These are phyloP conservation scores for Jatropha podagrica DNA, from an alignment of 441 rosid genomes.

Conservation along the genomic window DNA sequence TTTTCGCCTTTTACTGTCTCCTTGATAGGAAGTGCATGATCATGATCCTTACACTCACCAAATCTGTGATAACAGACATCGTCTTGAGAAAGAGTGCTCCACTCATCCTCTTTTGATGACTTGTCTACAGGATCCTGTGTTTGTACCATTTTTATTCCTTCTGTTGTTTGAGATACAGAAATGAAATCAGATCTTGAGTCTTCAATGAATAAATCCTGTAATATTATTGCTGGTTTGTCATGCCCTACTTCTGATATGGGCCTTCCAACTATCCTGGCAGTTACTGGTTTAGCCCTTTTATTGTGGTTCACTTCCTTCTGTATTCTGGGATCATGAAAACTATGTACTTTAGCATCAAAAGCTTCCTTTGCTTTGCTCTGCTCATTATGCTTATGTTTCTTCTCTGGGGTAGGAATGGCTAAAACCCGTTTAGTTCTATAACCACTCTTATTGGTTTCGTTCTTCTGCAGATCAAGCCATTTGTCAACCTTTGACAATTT, in stretches of 20 bases:
- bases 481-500: slow-evolving; percentile 42
- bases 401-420: slow-evolving; percentile 2
- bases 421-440: slow-evolving; percentile 24
- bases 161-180: background rate
- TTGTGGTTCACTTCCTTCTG: background rate
- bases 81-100: background rate
- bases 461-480: slow-evolving; percentile 50
- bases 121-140: background rate
- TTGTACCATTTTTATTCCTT: background rate
- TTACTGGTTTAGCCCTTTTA: background rate
- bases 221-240: background rate
- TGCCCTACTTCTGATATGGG: background rate
- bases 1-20: background rate
- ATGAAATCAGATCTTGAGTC: background rate
- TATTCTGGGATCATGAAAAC: background rate
- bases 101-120: background rate
- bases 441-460: slow-evolving; percentile 18
- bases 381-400: background rate
- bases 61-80: background rate
- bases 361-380: background rate
- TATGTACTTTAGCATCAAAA: background rate
- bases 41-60: background rate
- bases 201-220: slow-evolving; percentile 14
- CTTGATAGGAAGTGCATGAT: background rate
- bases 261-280: background rate